Evolutionary conservation across 2,329 filamentous ascomycete species (phyloP), one percentile per base, ranked within the genome.

Genomic region (Fusarium sp.): DNA sequence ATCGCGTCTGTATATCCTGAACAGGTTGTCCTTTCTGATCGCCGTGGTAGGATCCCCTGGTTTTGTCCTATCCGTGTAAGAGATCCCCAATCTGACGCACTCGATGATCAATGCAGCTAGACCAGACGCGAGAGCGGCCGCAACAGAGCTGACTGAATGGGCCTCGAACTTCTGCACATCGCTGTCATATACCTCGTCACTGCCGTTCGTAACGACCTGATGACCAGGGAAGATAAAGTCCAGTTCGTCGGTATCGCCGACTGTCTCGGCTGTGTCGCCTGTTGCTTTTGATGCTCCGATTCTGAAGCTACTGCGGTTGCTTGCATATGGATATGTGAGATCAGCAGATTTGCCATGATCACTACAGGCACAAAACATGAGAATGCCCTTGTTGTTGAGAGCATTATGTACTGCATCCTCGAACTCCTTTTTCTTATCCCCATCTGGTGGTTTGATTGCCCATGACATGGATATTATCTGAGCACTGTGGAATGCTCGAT

Each of bases 231-330:
- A 31, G 11, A 49, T 56, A 2, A 50, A 40, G 4, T 50, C 24
- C 7, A 56, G 7, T 6, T 17, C 26, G 0, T 56, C 24, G 9
- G 43, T 26, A 39, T 50, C 44, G 2, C 52, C 61, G 1, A 67
- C 56, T 4, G 51, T 65, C 2, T 67, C 63, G 3, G 39, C 17
- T 33, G 43, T 65, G 15, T 28, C 44, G 2, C 63, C 64, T 0
- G 56, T 65, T n/a, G 61, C 43, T n/a, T 56, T 65, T 3, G 64
- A 61, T 3, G 55, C 64, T 10, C 61, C 61, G 3, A 67, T 65
- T 13, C 61, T 47, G 39, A 65, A 65, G n/a, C 64, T 61, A 4
- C 14, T 26, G 8, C 13, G 21, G 13, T 60, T 61, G 33, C 56
- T 67, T 14, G 36, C 38, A 5, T 65, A 33, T 0, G 51, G 61